Evolutionary conservation across 2,329 filamentous ascomycete genomes (phyloP).

Genomic region (Pseudogymnoascus sp.): DNA sequence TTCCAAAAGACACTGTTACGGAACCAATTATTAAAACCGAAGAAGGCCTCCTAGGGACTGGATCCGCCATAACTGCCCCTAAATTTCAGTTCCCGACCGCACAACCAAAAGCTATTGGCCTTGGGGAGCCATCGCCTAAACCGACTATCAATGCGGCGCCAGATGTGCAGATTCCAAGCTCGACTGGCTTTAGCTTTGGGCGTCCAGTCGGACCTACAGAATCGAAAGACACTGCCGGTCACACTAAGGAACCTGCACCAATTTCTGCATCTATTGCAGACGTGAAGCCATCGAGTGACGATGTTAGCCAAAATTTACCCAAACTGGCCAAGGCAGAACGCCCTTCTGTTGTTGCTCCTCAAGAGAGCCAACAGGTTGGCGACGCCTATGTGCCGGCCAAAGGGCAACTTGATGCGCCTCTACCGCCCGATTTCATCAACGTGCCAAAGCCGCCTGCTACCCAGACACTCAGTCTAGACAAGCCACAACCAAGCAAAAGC

Average conservation of each 20-base stretch:
- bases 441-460: conserved; percentile 26
- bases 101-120: neutral
- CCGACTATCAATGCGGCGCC: neutral
- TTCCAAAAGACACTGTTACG: neutral
- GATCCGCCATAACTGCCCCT: conserved; percentile 17
- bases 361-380: neutral
- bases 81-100: conserved; percentile 16
- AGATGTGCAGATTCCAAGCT: neutral
- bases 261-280: neutral
- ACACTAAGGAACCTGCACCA: neutral
- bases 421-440: conserved; percentile 33
- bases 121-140: neutral
- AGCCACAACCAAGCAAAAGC: neutral
- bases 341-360: neutral
- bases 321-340: neutral
- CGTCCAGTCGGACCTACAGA: neutral
- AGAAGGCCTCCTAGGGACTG: neutral
- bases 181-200: neutral
- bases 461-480: conserved; percentile 16
- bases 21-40: neutral
- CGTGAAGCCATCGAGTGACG: neutral
- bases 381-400: neutral
- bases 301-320: neutral
- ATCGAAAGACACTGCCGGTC: neutral
- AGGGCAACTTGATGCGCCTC: conserved; percentile 22